Evolutionary conservation across 2,329 filamentous ascomycete genomes (phyloP), one percentile per base, ranked within the genome.

Genomic region (Acarospora socialis): DNA sequence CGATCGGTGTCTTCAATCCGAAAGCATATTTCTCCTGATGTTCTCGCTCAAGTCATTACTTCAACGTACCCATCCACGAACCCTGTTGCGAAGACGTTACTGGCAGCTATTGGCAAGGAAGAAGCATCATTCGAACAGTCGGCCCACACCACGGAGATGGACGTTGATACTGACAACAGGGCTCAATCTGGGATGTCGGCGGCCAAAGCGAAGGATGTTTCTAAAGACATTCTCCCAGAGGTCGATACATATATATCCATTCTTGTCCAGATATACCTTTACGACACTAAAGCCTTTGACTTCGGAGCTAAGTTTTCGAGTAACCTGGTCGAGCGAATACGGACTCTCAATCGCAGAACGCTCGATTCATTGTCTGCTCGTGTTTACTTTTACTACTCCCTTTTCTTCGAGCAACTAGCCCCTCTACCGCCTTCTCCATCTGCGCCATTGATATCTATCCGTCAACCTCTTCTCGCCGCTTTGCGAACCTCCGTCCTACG

Each of bases 381-480:
- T 59, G 84, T 87, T 41, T 98, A 94, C 68, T 95, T 94, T 61
- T 98, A 98, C 67, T 93, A 83, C 61, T 83, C 83, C 15, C 68
- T 95, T 47, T 95, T 95, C 65, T 83, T 79, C 61, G 90, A 98
- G 67, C 77, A 92, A 57, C 71, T 92, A 40, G 73, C 76, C 38
- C 86, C 87, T 14, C 72, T 87, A 41, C 81, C 90, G 26, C 86
- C 87, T 15, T 94, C 86, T 32, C 79, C 83, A 34, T 77, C 82
- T 48, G 92, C 86, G 5, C 79, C 84, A 3, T 73, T 93, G 43
- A 81, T 94, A 39, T 69, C 77, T 23, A 84, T 93, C 49, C 79
- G 90, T 37, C 82, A 86, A 34, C 78, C 76, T 41, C 70, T 98
- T 30, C 73, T 98, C 34, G 76, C 81, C 33, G 87, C 86, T 12